These are phyloP conservation scores for Nigrospora oryzae DNA, from an alignment of 2,329 filamentous ascomycete genomes.

Conservation along the genomic window DNA sequence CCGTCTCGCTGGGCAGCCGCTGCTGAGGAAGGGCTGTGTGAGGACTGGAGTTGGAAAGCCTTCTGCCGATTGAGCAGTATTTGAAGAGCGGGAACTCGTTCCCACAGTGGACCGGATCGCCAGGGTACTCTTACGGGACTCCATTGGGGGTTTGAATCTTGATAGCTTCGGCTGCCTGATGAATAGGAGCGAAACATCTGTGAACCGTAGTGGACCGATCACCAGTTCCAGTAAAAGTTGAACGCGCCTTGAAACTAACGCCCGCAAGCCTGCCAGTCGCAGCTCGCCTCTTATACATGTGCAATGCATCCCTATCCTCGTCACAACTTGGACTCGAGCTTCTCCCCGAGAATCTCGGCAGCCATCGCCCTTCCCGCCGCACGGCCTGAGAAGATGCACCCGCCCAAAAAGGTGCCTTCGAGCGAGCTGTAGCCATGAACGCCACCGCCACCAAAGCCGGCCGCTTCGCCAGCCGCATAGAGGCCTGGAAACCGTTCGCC, in stretches of 20 bases:
- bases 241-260: no score
- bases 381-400: conserved; percentile 54
- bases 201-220: no score
- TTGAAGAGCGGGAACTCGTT: conserved; percentile 8
- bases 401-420: conserved; percentile 54
- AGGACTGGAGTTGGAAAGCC: conserved; percentile 7
- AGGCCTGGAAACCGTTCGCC: conserved; percentile 43
- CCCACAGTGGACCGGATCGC: conserved; percentile 9
- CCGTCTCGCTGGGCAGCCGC: conserved; percentile 8
- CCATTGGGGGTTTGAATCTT: conserved; percentile 7
- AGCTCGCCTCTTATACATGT: no score
- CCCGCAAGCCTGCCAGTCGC: no score
- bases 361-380: conserved; percentile 47
- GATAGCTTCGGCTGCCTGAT: no score
- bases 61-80: conserved; percentile 8
- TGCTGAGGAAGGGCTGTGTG: conserved; percentile 5
- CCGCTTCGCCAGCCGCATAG: conserved; percentile 52
- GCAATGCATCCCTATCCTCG: no score
- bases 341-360: conserved; percentile 28
- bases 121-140: conserved; percentile 8
- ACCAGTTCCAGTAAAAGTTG: no score
- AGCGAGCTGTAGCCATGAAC: conserved; percentile 55
- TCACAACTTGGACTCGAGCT: neutral
- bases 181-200: no score
- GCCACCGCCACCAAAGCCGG: conserved; percentile 54